Conservation (phyloP, 441 rosid genomes). For the Breynia disticha region DNA sequence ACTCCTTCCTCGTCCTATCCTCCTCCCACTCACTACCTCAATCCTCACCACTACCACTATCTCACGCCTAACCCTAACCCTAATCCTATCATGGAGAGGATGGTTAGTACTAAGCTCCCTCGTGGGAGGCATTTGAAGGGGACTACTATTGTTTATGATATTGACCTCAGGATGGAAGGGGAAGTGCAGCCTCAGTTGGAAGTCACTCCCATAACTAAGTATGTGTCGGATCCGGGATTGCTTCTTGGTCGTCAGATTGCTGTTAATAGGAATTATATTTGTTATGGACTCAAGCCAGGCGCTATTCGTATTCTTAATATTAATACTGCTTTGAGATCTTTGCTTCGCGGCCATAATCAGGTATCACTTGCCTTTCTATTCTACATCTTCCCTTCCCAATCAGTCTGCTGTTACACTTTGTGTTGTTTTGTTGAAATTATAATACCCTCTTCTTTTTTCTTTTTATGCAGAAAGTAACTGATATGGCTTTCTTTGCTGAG, state of each 20-base stretch:
- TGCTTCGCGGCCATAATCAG: constrained; percentile 81
- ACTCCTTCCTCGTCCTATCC: constrained; percentile 50
- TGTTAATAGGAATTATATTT: constrained; percentile 64
- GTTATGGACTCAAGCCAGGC: constrained; percentile 86
- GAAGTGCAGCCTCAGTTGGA: constrained; percentile 74
- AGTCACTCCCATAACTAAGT: constrained; percentile 77
- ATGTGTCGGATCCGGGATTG: constrained; percentile 72
- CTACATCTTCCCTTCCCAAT: no score
- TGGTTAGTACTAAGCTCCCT: constrained; percentile 53
- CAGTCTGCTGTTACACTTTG: no score
- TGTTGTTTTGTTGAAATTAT: not conserved
- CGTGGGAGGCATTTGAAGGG: constrained; percentile 56
- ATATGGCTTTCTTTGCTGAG: constrained; percentile 88
- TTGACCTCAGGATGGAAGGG: constrained; percentile 45
- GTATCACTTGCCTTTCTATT: no score
- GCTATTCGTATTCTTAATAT: constrained; percentile 77
- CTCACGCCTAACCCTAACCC: constrained; percentile 13
- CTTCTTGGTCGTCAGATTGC: constrained; percentile 81
- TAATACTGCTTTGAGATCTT: constrained; percentile 69
- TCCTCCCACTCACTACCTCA: constrained; percentile 36
- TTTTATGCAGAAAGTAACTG: constrained; percentile 62
- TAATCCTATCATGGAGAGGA: constrained; percentile 14
- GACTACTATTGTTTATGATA: constrained; percentile 38
- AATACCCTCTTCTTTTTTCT: constrained; percentile 12
- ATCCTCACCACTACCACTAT: constrained; percentile 24